Conservation (phyloP, 805 yeast genomes). For the Tetrapisispora iriomotensis region DNA sequence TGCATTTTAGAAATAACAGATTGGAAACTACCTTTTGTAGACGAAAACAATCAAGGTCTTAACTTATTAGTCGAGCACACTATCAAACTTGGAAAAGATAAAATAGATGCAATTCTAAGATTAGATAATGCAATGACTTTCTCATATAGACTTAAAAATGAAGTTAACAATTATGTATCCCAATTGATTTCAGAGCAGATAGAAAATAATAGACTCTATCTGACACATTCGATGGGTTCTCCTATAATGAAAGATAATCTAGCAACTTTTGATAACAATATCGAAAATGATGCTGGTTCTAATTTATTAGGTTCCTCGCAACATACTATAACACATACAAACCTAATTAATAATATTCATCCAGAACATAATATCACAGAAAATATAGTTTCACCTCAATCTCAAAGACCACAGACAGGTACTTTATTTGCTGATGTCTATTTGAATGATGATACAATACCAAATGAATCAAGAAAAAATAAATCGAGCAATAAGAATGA, state of each 20-base stretch:
- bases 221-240: constrained; percentile 7
- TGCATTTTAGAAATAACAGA: constrained; percentile 37
- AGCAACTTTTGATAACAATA: background rate
- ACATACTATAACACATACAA: background rate
- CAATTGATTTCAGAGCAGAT: constrained; percentile 56
- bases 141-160: constrained; percentile 65
- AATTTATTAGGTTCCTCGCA: background rate
- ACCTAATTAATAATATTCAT: background rate
- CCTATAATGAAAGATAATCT: background rate
- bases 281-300: background rate
- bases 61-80: constrained; percentile 58
- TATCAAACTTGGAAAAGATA: constrained; percentile 45
- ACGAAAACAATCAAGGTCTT: constrained; percentile 46
- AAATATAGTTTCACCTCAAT: constrained; percentile 19
- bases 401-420: constrained; percentile 11
- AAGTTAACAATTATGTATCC: constrained; percentile 63
- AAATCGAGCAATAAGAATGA: constrained; percentile 3
- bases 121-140: constrained; percentile 66
- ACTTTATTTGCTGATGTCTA: constrained; percentile 35
- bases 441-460: constrained; percentile 33
- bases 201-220: constrained; percentile 31
- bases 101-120: constrained; percentile 60
- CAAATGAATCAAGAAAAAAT: constrained; percentile 13
- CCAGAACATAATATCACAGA: background rate
- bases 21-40: constrained; percentile 1